These are phyloP conservation scores for Suillus plorans DNA, from an alignment of 768 basidiomycete genomes.

Conservation along the genomic window DNA sequence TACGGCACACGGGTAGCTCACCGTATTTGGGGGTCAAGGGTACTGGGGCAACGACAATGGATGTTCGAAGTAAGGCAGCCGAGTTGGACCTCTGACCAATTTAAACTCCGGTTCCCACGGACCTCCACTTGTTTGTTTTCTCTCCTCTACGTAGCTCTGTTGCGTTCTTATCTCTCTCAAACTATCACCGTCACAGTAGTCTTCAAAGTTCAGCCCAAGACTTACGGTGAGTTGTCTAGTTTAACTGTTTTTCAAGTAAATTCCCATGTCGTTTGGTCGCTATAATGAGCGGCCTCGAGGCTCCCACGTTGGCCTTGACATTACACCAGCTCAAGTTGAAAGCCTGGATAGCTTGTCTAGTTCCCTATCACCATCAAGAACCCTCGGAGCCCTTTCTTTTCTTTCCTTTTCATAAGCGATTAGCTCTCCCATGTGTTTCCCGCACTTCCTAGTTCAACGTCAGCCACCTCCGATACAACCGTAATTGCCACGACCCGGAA, in stretches of 20 bases:
- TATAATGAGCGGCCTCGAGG: conserved; percentile 27
- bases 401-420: conserved; percentile 4
- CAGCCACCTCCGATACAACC: conserved; percentile 39
- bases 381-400: conserved; percentile 1
- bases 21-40: not conserved
- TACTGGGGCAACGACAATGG: not conserved
- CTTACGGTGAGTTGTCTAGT: conserved; percentile 23
- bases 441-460: conserved; percentile 19
- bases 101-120: conserved; percentile 53
- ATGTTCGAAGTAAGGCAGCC: not conserved
- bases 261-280: conserved; percentile 13
- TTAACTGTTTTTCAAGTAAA: not conserved
- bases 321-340: conserved; percentile 8
- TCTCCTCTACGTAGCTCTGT: conserved; percentile 31
- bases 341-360: not conserved
- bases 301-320: conserved; percentile 25
- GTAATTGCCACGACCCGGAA: conserved; percentile 26
- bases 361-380: conserved; percentile 9
- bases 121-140: conserved; percentile 45
- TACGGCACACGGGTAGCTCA: not conserved
- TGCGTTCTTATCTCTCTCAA: conserved; percentile 24
- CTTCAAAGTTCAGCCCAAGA: conserved; percentile 11
- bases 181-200: conserved; percentile 7
- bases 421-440: conserved; percentile 3
- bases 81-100: conserved; percentile 21